phyloP scores from a whole-genome alignment of 345 rosid species.

The Arabis hirsuta region DNA sequence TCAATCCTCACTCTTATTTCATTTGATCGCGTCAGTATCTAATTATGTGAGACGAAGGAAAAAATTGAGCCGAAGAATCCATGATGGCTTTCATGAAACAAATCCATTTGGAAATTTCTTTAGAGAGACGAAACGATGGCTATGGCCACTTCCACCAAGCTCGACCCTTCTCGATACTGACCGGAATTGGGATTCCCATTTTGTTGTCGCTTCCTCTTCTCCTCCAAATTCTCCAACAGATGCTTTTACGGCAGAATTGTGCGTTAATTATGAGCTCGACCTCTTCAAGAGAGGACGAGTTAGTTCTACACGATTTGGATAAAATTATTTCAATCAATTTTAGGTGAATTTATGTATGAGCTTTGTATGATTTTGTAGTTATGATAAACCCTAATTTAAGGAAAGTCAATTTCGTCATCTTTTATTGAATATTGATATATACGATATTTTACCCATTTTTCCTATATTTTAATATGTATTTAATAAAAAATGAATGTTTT shows the following conservation, averaged over 20 bases:
- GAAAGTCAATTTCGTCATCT: too few relatives aligned
- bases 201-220: constrained; percentile 51
- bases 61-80: too few relatives aligned
- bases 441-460: too few relatives aligned
- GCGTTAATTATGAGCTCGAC: constrained; percentile 80
- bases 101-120: constrained; percentile 1
- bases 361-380: constrained; percentile 2
- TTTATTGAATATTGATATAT: too few relatives aligned
- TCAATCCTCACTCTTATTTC: too few relatives aligned
- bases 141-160: constrained; percentile 43
- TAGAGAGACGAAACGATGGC: constrained; percentile 11
- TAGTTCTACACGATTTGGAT: neutral
- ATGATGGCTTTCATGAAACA: too few relatives aligned
- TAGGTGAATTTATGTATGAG: too few relatives aligned
- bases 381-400: neutral
- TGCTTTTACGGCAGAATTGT: constrained; percentile 70
- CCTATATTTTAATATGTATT: too few relatives aligned
- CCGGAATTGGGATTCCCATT: constrained; percentile 36
- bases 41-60: too few relatives aligned
- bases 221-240: constrained; percentile 53
- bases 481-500: too few relatives aligned
- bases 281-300: constrained; percentile 88
- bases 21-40: too few relatives aligned
- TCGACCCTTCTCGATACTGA: constrained; percentile 32
- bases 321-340: neutral